Evolutionary conservation across 108 stramenopile species (phyloP), one percentile per base, ranked within the genome.

Genomic region (Cyclostephanos invisitatus): DNA sequence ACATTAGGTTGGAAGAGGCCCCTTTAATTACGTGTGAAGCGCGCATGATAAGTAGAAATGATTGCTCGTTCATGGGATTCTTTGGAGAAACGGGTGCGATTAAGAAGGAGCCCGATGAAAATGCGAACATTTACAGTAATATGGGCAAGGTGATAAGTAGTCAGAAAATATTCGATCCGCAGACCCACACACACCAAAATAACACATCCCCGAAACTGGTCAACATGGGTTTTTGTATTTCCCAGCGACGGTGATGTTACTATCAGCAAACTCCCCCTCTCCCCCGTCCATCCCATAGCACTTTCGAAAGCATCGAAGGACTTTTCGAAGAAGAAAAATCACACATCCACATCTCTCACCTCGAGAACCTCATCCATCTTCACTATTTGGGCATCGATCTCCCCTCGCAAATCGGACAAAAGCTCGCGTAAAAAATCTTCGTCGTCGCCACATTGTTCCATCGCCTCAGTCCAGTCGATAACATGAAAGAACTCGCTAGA

Each of bases 371-470:
- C 87, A 60, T 87, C 83, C 49, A 95, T 91, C 62, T 88, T 86
- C 10, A 72, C 58, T 60, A 93, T 73, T 74, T 96, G 94, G 62
- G 88, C 81, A 64, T 90, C 82, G 0, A 89, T 80, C 81, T 96
- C 96, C 25, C 76, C 70, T 59, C 89, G 72, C 68, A 96, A 75
- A 79, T 96, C 96, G 3, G 74, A 90, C 59, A 96, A 74, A 12
- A 96, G 82, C 75, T 96, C 96, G 27, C 89, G 63, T 46, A 96
- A 83, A 66, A 97, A 95, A 40, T 94, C 93, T 75, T 91, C 96
- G 77, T 97, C 96, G 27, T 93, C 94, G 24, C 90, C 93, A 74
- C 94, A 95, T 84, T 96, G 95, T 36, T 96, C 90, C 83, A 96
- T 90, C 68, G 93, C 95, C 66, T 91, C 92, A 20, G 86, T 83